Conservation (phyloP, 2,329 filamentous ascomycete genomes). For the Fusarium gaditjirri region DNA sequence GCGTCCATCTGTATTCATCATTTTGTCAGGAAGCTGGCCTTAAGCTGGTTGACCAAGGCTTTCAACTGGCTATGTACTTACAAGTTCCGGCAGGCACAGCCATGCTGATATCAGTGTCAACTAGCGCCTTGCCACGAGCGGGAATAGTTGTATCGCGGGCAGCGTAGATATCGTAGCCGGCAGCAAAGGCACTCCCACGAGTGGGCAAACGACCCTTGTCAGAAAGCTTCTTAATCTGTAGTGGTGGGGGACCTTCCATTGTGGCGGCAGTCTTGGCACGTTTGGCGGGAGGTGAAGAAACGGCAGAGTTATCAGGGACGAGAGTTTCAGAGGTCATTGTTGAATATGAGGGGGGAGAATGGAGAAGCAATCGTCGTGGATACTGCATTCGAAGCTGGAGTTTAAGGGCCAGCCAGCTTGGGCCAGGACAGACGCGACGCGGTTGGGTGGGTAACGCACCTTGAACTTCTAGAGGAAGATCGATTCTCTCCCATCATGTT, state of each 20-base stretch:
- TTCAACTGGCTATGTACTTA: constrained; percentile 57
- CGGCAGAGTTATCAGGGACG: constrained; percentile 58
- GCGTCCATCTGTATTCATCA: constrained; percentile 73
- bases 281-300: constrained; percentile 81
- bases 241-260: constrained; percentile 63
- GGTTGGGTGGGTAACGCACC: constrained; percentile 39
- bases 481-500: neutral
- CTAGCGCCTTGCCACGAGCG: constrained; percentile 82
- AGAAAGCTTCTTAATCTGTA: constrained; percentile 90
- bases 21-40: neutral
- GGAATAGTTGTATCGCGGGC: constrained; percentile 80
- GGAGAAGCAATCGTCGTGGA: constrained; percentile 35
- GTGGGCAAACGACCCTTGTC: constrained; percentile 84
- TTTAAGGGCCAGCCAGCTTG: constrained; percentile 35
- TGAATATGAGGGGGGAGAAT: constrained; percentile 18
- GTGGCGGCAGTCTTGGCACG: constrained; percentile 73
- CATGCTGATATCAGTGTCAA: constrained; percentile 92
- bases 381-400: constrained; percentile 28
- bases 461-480: neutral
- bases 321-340: constrained; percentile 42
- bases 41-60: neutral
- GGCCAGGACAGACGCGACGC: constrained; percentile 44
- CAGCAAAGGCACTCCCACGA: constrained; percentile 87
- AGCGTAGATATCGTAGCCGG: constrained; percentile 93
- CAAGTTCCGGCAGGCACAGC: constrained; percentile 91